Base-by-base conservation (phyloP, 2,329 filamentous ascomycete species). In the Monosporascus sp. region DNA sequence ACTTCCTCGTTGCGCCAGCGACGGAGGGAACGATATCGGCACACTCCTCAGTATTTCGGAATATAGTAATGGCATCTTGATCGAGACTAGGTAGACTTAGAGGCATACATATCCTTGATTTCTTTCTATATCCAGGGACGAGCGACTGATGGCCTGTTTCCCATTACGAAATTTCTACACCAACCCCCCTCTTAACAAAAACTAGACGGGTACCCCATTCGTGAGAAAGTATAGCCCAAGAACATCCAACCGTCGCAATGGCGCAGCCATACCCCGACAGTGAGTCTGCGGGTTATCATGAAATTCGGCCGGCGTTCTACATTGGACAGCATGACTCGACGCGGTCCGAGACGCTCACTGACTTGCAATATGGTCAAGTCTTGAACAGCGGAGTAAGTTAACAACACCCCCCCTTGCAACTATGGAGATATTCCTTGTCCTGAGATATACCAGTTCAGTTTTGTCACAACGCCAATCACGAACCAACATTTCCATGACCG, bases 381-480 rank as follows among this genome's bases (percentile, higher is more conserved):
- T 78, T 90, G 58, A 86, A 87, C 64, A 74, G 80, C 58, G 85
- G 85, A 72, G 86, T 88, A 79, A 75, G 84, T 75, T 37, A 38
- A n/a, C 17, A 17, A n/a, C 8, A 31, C 19, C 17, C 22, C 22
- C 20, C 7, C 5, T 31, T 16, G 17, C 17, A 22, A 41, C 38
- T 8, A 26, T 52, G 22, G 24, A 37, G 17, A 48, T 65, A 49
- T 19, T 16, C 8, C n/a, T 31, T 6, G 61, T 56, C 63, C 53
- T 52, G 50, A 52, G 48, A 48, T 49, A 52, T 58, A 38, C 22
- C 60, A 92, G 88, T 90, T 93, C 74, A 83, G 86, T 66, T 89
- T 91, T 75, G 79, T 89, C 58, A 92, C 89, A 5, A 85, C 84
- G 19, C 87, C 88, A 49, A 86, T 95, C 66, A 93, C 89, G 40